Base-by-base conservation (phyloP, 768 basidiomycete genomes). In the Kwoniella sp. region DNA sequence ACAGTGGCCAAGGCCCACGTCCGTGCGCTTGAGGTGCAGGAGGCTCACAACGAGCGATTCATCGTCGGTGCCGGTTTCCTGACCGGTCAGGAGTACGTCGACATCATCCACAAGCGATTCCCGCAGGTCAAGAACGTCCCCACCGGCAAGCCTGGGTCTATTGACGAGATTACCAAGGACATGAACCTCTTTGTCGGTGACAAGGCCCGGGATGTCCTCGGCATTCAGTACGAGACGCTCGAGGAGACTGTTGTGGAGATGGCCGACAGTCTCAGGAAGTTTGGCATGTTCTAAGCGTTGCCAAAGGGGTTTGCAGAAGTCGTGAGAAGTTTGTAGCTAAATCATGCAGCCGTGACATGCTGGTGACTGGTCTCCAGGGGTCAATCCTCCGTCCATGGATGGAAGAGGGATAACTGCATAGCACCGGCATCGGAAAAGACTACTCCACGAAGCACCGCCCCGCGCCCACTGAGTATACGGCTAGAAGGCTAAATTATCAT, bases 1-100 rank as follows among this genome's bases (percentile, higher is more conserved):
- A 82, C 84, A 63, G 63, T 82, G 28, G 82, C 80, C 0, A 68
- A 74, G 14, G 82, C 80, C 0, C 84, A 85, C 60, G 76, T 77
- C 0, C 67, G 74, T 5, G 81, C 82, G 3, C 67, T 87, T 19
- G 76, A 77, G 46, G 79, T 76, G 43, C 75, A 78, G 23, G 77
- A 75, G 2, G 84, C 83, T 0, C 79, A 78, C 2, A 81, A 81
- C 1, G 76, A 85, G 49, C 76, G 85, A 28, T 79, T 85, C 62
- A 77, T 86, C 62, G 57, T 81, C 33, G 71, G 70, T n/a, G 73
- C 50, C 27, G 75, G 70, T 1, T 57, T 69, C 0, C 61, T 69
- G 58, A 63, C 48, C 45, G 65, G 64, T 3, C 68, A 75, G 52
- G 74, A 74, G 29, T 64, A 69, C 51, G 65, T 62, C 31, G 38